A percentile compares a stretch with the other conserved stretches of the same genome.
Conservation (phyloP, 305 asterid genomes). For the Solanum hybrid region DNA sequence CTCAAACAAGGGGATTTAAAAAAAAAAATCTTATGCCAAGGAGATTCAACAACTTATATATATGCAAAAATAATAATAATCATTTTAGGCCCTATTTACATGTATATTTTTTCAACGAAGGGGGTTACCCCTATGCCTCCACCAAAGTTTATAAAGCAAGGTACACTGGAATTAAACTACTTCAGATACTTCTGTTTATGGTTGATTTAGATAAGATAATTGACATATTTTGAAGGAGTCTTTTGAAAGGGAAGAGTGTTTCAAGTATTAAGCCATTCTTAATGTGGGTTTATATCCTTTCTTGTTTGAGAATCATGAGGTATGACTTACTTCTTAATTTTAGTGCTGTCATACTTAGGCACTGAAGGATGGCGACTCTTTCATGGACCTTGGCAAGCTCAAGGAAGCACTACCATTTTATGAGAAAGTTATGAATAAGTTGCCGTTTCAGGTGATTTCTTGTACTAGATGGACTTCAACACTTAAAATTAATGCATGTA, state of each 20-base stretch:
- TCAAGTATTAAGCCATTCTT: background rate
- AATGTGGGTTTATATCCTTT: background rate
- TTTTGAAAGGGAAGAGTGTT: background rate
- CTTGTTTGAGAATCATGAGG: conserved; percentile 22
- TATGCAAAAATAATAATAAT: background rate
- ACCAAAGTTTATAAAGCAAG: background rate
- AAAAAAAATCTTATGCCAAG: background rate
- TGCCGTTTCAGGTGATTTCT: conserved; percentile 57
- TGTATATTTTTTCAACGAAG: background rate
- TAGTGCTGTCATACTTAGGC: conserved; percentile 67
- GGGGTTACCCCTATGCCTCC: background rate
- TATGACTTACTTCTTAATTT: conserved; percentile 49
- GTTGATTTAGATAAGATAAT: background rate
- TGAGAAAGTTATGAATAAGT: conserved; percentile 61
- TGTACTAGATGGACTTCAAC: background rate
- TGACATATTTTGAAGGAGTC: background rate
- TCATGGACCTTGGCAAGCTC: conserved; percentile 78
- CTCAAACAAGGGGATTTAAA: background rate
- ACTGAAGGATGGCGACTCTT: conserved; percentile 63
- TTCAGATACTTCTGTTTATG: background rate
- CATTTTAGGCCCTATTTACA: background rate
- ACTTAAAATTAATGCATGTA: background rate
- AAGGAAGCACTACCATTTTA: conserved; percentile 72
- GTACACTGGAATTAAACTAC: background rate
- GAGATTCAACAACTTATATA: background rate